phyloP scores from a whole-genome alignment of 257 asterid species.

The Coffea canephora region DNA sequence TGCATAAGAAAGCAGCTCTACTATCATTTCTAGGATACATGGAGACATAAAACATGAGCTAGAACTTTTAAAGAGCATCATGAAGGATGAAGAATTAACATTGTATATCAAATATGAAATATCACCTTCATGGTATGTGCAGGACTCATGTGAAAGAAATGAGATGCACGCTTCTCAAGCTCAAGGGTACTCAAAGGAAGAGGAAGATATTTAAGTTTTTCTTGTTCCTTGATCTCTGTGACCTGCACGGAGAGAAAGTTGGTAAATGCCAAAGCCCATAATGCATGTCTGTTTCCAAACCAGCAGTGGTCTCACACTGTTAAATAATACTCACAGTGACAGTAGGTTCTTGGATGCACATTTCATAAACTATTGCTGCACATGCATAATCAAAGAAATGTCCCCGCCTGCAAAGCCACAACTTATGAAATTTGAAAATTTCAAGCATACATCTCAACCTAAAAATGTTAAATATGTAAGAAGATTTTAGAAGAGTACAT shows the following conservation, averaged over 20 bases:
- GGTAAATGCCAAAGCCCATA: conserved; percentile 16
- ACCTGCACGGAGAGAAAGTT: conserved; percentile 49
- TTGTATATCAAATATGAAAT: too few species aligned
- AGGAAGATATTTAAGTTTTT: conserved; percentile 89
- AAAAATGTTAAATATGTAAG: conserved; percentile 4
- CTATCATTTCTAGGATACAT: background rate
- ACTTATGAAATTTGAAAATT: background rate
- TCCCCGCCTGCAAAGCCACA: conserved; percentile 75
- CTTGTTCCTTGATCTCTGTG: conserved; percentile 64
- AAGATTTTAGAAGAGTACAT: conserved; percentile 53
- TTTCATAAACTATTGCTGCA: conserved; percentile 77
- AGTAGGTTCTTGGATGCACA: conserved; percentile 81
- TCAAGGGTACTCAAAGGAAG: conserved; percentile 92
- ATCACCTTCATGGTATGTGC: conserved; percentile 93
- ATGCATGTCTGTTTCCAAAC: conserved; percentile 2
- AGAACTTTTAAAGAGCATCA: background rate
- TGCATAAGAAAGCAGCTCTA: background rate
- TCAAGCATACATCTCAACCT: conserved; percentile 1
- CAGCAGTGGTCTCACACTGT: background rate
- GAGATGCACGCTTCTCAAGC: conserved; percentile 99
- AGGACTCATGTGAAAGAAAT: conserved; percentile 91
- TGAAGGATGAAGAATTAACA: too few species aligned
- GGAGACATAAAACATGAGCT: background rate
- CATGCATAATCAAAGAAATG: conserved; percentile 93
- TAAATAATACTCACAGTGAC: conserved; percentile 70